These are phyloP conservation scores for Psilocybe azurescens DNA, from an alignment of 768 basidiomycete genomes.

Conservation along the genomic window DNA sequence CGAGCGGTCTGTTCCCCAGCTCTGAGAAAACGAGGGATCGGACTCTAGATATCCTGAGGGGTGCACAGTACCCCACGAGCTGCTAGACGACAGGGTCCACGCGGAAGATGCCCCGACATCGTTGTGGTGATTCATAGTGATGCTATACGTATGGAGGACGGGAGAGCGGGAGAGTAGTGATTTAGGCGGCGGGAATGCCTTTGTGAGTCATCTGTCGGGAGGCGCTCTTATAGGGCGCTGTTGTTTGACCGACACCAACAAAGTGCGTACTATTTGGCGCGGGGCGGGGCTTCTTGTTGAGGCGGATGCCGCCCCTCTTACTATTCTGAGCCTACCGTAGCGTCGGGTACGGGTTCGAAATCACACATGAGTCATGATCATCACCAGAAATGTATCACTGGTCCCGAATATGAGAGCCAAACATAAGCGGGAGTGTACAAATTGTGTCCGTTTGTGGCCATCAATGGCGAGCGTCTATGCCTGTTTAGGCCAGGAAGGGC, in stretches of 20 bases:
- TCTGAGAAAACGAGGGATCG: neutral
- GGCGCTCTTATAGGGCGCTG: slow-evolving; percentile 10
- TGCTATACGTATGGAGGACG: neutral
- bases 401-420: slow-evolving; percentile 1
- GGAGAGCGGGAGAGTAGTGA: neutral
- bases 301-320: neutral
- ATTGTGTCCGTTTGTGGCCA: neutral
- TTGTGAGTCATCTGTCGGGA: slow-evolving; percentile 10
- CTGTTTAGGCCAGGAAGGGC: neutral
- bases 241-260: slow-evolving; percentile 8
- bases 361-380: slow-evolving; percentile 5
- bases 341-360: slow-evolving; percentile 1
- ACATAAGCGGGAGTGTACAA: slow-evolving; percentile 7
- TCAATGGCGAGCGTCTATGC: neutral
- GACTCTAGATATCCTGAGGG: neutral
- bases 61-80: slow-evolving; percentile 7
- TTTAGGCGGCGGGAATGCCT: slow-evolving; percentile 4
- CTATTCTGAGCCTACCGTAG: neutral
- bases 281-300: neutral
- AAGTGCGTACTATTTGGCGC: neutral
- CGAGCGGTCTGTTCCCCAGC: slow-evolving; percentile 2
- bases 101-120: neutral
- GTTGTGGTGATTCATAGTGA: neutral
- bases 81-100: neutral
- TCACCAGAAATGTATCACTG: neutral